These are phyloP conservation scores for Steccherinum ochraceum DNA, from an alignment of 768 basidiomycete species.

Conservation along the genomic window DNA sequence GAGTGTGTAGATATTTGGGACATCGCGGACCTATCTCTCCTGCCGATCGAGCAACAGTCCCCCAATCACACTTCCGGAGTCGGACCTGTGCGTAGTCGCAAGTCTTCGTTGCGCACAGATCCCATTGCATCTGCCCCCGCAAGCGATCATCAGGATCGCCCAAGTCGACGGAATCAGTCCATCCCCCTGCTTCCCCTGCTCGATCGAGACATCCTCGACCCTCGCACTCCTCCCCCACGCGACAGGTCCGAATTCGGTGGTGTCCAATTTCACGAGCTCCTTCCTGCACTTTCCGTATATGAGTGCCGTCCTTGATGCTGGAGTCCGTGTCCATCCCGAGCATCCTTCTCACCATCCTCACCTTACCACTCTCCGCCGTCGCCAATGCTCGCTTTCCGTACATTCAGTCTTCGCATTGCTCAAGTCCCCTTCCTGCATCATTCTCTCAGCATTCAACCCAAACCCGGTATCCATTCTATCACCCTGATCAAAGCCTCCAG, in stretches of 20 bases:
- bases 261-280: constrained; percentile 52
- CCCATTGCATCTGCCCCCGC: constrained; percentile 36
- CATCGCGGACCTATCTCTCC: constrained; percentile 61
- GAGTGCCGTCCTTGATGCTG: background rate
- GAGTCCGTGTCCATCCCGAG: too few relatives aligned
- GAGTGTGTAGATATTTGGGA: constrained; percentile 40
- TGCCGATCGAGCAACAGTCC: constrained; percentile 26
- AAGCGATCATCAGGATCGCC: constrained; percentile 10
- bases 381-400: background rate
- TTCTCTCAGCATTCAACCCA: background rate
- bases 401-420: background rate
- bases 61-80: constrained; percentile 22
- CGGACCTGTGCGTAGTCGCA: constrained; percentile 57
- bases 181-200: constrained; percentile 4
- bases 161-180: constrained; percentile 5
- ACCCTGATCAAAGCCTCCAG: background rate
- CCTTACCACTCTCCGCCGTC: background rate
- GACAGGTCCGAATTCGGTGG: constrained; percentile 38
- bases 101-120: constrained; percentile 30
- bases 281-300: constrained; percentile 43
- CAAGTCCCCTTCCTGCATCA: constrained; percentile 1
- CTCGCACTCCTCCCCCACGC: constrained; percentile 28
- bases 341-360: too few relatives aligned
- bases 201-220: constrained; percentile 12
- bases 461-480: background rate